A percentile compares a stretch with the other conserved stretches of the same genome.
phyloP scores from a whole-genome alignment of 148 eudicot species.

The Rheum nobile region DNA sequence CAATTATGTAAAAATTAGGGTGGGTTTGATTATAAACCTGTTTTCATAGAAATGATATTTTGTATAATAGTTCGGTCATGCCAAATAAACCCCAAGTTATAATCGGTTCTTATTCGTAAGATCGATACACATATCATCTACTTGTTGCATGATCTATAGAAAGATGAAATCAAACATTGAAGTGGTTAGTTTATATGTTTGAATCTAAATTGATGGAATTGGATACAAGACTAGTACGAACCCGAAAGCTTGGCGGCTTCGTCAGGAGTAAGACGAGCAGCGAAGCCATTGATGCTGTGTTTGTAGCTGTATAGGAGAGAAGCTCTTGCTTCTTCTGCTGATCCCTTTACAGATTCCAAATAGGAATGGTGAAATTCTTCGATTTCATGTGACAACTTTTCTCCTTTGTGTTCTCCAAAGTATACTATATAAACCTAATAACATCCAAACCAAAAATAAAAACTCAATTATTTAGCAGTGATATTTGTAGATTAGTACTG shows the following conservation, averaged over 20 bases:
- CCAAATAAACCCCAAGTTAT: too few species aligned
- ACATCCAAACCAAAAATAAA: not conserved
- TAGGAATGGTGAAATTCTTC: slow-evolving; percentile 61
- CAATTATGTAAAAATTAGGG: too few species aligned
- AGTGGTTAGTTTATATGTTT: not conserved
- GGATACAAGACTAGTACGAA: slow-evolving; percentile 9
- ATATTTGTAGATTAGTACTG: not conserved
- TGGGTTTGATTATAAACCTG: too few species aligned
- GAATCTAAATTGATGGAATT: not conserved
- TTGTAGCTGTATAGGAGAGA: slow-evolving; percentile 79
- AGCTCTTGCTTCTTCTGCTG: slow-evolving; percentile 58
- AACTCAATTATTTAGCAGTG: not conserved
- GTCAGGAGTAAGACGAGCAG: slow-evolving; percentile 57
- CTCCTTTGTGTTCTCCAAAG: slow-evolving; percentile 61
- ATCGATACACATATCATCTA: not conserved
- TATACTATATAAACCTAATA: slow-evolving; percentile 68
- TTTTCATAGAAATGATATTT: too few species aligned
- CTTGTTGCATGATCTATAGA: not conserved
- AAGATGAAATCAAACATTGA: not conserved
- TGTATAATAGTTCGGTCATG: too few species aligned
- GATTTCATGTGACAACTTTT: slow-evolving; percentile 44
- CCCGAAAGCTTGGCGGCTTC: slow-evolving; percentile 60
- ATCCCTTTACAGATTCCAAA: slow-evolving; percentile 49
- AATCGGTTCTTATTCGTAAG: not conserved
- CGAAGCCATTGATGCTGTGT: slow-evolving; percentile 75